Conservation (phyloP, 331 rosid species). For the Acacia pycnantha region DNA sequence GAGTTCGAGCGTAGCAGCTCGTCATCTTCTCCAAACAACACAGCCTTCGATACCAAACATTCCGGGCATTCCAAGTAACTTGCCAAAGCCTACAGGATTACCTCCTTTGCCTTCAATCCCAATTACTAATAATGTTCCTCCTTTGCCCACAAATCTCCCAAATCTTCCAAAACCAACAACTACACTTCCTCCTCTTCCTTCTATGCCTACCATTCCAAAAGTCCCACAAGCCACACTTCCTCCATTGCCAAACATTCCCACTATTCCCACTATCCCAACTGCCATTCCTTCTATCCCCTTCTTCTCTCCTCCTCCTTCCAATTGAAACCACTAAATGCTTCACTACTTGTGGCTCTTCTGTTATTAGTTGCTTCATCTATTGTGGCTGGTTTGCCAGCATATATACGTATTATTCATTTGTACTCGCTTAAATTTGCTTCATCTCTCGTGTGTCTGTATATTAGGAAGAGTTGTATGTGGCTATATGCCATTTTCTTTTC, state of each 20-base stretch:
- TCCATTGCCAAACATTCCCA: constrained; percentile 25
- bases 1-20: neutral
- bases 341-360: neutral
- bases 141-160: neutral
- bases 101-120: neutral
- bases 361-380: neutral
- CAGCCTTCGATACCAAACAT: neutral
- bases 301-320: constrained; percentile 13
- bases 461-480: neutral
- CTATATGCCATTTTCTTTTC: no score
- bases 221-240: constrained; percentile 25
- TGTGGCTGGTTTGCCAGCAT: neutral
- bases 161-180: neutral
- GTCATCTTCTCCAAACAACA: neutral
- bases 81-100: neutral
- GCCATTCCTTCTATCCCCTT: neutral
- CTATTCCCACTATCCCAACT: neutral
- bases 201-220: neutral
- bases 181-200: neutral
- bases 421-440: no score
- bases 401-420: neutral
- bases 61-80: neutral
- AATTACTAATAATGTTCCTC: neutral
- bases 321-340: neutral
- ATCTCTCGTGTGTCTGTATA: neutral